These are phyloP conservation scores for Lachnellula suecica DNA, from an alignment of 2,329 filamentous ascomycete genomes.

Conservation along the genomic window DNA sequence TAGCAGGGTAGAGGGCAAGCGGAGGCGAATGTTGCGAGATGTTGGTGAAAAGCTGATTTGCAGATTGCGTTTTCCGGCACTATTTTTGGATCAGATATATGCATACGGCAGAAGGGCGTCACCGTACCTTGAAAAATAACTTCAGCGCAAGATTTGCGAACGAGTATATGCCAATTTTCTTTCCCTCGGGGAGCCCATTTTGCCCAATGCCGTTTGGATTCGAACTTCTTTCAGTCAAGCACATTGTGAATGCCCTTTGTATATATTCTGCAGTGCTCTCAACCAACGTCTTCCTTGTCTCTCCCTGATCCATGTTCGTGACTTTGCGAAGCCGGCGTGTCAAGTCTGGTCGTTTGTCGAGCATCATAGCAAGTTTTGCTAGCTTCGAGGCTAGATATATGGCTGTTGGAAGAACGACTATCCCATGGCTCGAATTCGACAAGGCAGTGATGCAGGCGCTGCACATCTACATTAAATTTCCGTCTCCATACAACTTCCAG, in stretches of 20 bases:
- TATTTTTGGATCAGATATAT: slow-evolving; percentile 33
- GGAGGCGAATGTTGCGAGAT: slow-evolving; percentile 83
- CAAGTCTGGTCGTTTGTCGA: slow-evolving; percentile 79
- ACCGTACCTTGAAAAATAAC: slow-evolving; percentile 73
- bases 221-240: slow-evolving; percentile 76
- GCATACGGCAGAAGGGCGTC: neutral
- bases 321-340: slow-evolving; percentile 59
- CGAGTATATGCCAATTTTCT: slow-evolving; percentile 84
- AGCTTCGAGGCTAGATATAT: slow-evolving; percentile 80
- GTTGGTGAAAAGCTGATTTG: slow-evolving; percentile 85
- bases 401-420: slow-evolving; percentile 79
- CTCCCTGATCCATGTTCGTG: slow-evolving; percentile 56
- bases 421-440: slow-evolving; percentile 74
- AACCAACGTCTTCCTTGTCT: slow-evolving; percentile 74
- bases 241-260: slow-evolving; percentile 87
- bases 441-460: slow-evolving; percentile 84
- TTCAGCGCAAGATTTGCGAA: slow-evolving; percentile 90
- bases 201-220: slow-evolving; percentile 50
- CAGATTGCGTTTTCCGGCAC: slow-evolving; percentile 80
- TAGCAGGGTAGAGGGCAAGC: slow-evolving; percentile 76
- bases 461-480: slow-evolving; percentile 1
- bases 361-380: slow-evolving; percentile 77
- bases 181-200: slow-evolving; percentile 72
- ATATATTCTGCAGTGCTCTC: slow-evolving; percentile 88
- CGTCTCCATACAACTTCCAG: neutral